Evolutionary conservation across 208 protist species (phyloP).

Genomic region (Angomonas ambiguus): DNA sequence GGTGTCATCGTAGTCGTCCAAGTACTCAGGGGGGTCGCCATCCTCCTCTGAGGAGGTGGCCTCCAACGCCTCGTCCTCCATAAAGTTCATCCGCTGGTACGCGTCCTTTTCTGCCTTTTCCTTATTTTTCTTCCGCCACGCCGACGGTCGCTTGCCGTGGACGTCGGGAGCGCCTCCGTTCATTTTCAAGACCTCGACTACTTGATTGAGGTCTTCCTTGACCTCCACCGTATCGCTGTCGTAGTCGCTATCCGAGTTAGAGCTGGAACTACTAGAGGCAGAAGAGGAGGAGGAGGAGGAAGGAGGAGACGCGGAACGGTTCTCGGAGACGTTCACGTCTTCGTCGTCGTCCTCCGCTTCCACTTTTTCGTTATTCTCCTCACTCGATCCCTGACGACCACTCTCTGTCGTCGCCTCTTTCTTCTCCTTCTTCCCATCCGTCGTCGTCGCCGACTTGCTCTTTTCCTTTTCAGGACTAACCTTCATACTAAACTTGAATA

Average conservation of each 20-base stretch:
- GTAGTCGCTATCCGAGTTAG: not conserved
- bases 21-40: not conserved
- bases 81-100: slow-evolving; percentile 1
- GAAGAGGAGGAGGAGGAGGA: too few species aligned
- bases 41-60: not conserved
- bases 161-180: not conserved
- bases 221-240: not conserved
- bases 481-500: slow-evolving; percentile 23
- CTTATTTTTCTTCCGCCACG: slow-evolving; percentile 7
- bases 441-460: not conserved
- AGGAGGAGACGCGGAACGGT: not conserved
- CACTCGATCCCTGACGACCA: not conserved
- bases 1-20: not conserved
- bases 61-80: slow-evolving; percentile 9
- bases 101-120: not conserved
- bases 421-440: not conserved
- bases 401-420: not conserved
- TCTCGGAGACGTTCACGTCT: not conserved
- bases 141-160: not conserved
- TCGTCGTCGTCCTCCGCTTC: not conserved
- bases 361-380: not conserved
- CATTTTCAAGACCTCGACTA: not conserved
- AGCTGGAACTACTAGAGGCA: too few species aligned
- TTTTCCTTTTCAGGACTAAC: not conserved
- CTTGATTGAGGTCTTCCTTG: not conserved